Evolutionary conservation across 345 rosid genomes (phyloP).

Genomic region (Tarenaya hassleriana): DNA sequence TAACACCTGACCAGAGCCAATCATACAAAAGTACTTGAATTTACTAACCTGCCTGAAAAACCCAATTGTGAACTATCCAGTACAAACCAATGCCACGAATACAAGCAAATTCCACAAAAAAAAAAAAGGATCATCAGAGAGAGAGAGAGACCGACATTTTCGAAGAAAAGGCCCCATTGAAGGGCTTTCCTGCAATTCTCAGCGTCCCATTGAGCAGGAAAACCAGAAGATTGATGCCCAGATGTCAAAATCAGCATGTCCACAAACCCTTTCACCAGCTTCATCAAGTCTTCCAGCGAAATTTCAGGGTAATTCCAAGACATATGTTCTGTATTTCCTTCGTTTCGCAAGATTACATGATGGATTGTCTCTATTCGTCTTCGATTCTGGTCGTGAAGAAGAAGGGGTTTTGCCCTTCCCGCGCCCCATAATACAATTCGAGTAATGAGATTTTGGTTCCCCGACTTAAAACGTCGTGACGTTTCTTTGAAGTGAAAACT

Average conservation of each 20-base stretch:
- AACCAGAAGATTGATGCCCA: constrained; percentile 77
- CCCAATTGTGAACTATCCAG: background rate
- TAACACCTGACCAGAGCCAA: constrained; percentile 33
- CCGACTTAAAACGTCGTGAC: too few relatives aligned
- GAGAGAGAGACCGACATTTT: constrained; percentile 40
- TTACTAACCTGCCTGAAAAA: background rate
- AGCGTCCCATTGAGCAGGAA: constrained; percentile 59
- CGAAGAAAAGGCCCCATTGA: constrained; percentile 73
- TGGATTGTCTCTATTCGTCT: too few relatives aligned
- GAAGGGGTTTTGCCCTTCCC: too few relatives aligned
- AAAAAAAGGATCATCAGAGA: background rate
- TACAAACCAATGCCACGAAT: background rate
- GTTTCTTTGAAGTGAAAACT: too few relatives aligned
- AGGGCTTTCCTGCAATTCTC: constrained; percentile 51
- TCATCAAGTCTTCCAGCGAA: constrained; percentile 47
- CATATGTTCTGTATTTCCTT: constrained; percentile 28
- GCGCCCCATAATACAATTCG: too few relatives aligned
- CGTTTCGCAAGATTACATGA: background rate
- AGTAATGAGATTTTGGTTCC: too few relatives aligned
- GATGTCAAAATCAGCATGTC: constrained; percentile 69
- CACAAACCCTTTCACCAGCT: constrained; percentile 63
- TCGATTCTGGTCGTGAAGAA: too few relatives aligned
- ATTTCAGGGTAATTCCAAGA: constrained; percentile 64
- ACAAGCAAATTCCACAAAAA: background rate
- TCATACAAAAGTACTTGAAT: background rate